A percentile compares a stretch with the other conserved stretches of the same genome.
Evolutionary conservation across 129 eudicot genomes (phyloP).

Genomic region (Ambrosia artemisiifolia): DNA sequence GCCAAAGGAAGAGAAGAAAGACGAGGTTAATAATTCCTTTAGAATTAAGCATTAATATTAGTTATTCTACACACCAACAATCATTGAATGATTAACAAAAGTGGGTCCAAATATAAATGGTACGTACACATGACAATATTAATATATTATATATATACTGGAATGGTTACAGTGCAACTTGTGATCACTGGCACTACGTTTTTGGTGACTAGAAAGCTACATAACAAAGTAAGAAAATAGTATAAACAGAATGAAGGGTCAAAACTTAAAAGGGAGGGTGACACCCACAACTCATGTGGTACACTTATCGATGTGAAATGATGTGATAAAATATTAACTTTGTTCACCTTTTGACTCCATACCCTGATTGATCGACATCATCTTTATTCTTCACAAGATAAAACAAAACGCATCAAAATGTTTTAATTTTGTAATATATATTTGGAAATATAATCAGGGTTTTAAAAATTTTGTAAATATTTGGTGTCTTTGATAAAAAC

Average conservation of each 20-base stretch:
- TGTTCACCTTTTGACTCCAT: background rate
- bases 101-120: conserved; percentile 21
- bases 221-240: conserved; percentile 22
- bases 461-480: background rate
- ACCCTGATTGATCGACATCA: background rate
- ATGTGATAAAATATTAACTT: background rate
- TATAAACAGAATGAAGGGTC: conserved; percentile 12
- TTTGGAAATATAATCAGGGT: background rate
- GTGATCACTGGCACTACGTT: conserved; percentile 26
- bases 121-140: conserved; percentile 1
- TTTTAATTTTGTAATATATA: background rate
- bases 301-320: conserved; percentile 13
- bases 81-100: conserved; percentile 11
- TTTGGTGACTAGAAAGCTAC: conserved; percentile 42
- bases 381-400: background rate
- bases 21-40: conserved; percentile 42
- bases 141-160: conserved; percentile 7
- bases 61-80: background rate
- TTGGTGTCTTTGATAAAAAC: background rate
- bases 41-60: background rate
- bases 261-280: conserved; percentile 13
- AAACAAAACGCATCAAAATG: background rate
- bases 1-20: conserved; percentile 48
- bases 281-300: conserved; percentile 28
- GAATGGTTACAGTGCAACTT: conserved; percentile 24